phyloP scores from a whole-genome alignment of 345 rosid genomes.

The Aquilaria malaccensis region DNA sequence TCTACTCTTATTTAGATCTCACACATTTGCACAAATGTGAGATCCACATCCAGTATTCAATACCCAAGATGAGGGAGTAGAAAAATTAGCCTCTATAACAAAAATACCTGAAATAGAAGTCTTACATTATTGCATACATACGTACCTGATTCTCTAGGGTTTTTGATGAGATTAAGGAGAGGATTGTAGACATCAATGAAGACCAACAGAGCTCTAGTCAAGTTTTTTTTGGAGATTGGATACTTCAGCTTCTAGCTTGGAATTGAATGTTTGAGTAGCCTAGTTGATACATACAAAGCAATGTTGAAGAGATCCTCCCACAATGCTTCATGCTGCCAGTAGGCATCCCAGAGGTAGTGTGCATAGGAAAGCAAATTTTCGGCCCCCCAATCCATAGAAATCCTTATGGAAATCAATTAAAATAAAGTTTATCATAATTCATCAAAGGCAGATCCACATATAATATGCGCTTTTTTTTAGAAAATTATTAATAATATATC shows the following conservation, averaged over 20 bases:
- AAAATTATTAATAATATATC: no score
- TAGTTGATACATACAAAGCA: not conserved
- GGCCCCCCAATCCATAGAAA: slow-evolving; percentile 16
- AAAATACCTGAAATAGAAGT: no score
- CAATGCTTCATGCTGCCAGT: not conserved
- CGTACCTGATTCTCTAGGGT: not conserved
- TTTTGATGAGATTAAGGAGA: slow-evolving; percentile 10
- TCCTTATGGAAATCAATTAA: slow-evolving; percentile 1
- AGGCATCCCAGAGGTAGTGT: slow-evolving; percentile 19
- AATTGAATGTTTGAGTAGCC: slow-evolving; percentile 14
- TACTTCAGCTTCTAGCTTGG: slow-evolving; percentile 13
- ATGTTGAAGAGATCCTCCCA: not conserved
- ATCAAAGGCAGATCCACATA: no score
- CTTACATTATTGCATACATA: not conserved
- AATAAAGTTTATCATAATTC: no score
- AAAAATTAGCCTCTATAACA: no score
- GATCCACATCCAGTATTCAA: no score
- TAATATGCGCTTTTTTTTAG: no score
- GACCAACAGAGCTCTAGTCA: slow-evolving; percentile 7
- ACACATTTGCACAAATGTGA: no score
- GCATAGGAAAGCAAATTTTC: slow-evolving; percentile 9
- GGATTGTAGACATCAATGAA: slow-evolving; percentile 20
- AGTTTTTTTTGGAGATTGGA: not conserved
- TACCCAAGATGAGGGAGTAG: no score
- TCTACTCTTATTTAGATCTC: no score